Evolutionary conservation across 192 early-diverging fungal genomes (phyloP), one percentile per base, ranked within the genome.

Genomic region (Coemansia sp.): DNA sequence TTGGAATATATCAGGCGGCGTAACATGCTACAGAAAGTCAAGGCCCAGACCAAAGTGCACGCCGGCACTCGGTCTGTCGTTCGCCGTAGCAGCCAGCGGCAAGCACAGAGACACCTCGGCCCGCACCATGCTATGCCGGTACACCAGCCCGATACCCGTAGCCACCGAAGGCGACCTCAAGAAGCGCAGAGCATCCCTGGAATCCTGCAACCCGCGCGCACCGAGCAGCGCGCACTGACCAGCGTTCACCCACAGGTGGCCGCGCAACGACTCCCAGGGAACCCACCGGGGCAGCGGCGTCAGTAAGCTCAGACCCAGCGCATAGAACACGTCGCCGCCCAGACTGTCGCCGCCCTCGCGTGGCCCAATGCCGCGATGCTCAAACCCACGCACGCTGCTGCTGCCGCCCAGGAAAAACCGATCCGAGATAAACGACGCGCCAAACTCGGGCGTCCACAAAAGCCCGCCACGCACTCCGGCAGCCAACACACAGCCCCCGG

Each of bases 21-120:
- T 26, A 24, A 2, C 22, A 26, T 33, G 4, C 46, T 50, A 75
- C 5, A 77, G 78, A 49, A 93, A 95, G 64, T 82, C 80, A 15
- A 95, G 58, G 4, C 92, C 94, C 20, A 97, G 64, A 5, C 93
- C 93, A 62, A 97, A 83, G 63, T 94, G 88, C 39, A 88, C 67
- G 5, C 93, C 93, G 9, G 83, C 73, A 55, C 86, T 85, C 11
- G 88, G 52, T 15, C 80, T 74, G 61, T 91, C 89, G 28, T 78
- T 68, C 27, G 63, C 53, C 19, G 82, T 60, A 5, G 81, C 83
- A 8, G 79, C 67, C 20, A 92, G 46, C 13, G 95, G 95, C 19
- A 96, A 44, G 57, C 91, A 90, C 58, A 86, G 93, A 60, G 96
- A 97, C 18, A 98, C 63, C 72, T 98, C 95, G 2, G 91, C 80